Evolutionary conservation across 352 stramenopile genomes (phyloP).

Genomic region (Phytophthora pisi): DNA sequence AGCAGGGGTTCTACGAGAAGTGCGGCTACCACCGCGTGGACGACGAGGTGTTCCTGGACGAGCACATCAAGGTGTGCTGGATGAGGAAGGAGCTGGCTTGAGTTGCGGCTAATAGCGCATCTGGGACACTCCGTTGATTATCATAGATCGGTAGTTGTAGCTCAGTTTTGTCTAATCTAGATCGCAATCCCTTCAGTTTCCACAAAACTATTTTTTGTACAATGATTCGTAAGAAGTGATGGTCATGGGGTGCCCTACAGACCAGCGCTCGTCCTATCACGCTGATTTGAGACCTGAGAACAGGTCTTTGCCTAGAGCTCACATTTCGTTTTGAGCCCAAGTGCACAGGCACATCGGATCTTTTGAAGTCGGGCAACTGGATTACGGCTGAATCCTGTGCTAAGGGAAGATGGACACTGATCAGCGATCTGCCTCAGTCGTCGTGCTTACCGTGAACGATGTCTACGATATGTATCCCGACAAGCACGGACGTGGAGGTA

Average conservation of each 20-base stretch:
- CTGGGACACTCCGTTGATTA: no score
- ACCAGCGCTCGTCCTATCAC: no score
- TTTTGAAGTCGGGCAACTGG: background rate
- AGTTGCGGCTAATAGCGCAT: no score
- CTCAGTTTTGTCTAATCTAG: no score
- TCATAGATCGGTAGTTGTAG: background rate
- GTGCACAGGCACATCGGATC: background rate
- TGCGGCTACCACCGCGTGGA: conserved; percentile 7
- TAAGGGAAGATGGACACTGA: background rate
- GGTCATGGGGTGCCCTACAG: no score
- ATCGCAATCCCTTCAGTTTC: no score
- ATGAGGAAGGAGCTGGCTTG: conserved; percentile 2
- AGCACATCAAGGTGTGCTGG: conserved; percentile 16
- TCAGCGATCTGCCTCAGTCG: background rate
- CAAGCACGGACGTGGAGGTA: background rate
- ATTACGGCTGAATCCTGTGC: background rate
- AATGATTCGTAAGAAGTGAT: no score
- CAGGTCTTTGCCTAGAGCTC: background rate
- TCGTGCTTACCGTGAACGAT: background rate
- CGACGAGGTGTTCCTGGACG: conserved; percentile 11
- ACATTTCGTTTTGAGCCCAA: background rate
- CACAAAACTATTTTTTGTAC: no score
- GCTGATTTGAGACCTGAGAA: no score
- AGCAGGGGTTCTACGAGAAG: conserved; percentile 6
- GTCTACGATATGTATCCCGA: background rate